Evolutionary conservation across 2,329 filamentous ascomycete species (phyloP).

Genomic region (Sarocladiaceae sp.): DNA sequence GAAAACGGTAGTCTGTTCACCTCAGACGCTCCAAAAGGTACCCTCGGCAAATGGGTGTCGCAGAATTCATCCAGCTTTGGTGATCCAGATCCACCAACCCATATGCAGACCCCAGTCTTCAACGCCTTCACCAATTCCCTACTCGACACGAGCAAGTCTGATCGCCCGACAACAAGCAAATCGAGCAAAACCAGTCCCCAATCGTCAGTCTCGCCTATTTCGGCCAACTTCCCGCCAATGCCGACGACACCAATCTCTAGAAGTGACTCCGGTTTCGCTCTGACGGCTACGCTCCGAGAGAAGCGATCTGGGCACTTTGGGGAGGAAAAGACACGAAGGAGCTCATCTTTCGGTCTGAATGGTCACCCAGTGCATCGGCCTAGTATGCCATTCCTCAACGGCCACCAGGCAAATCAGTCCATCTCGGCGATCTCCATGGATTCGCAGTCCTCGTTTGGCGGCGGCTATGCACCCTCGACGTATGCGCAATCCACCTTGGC

Average conservation of each 20-base stretch:
- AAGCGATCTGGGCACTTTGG: slow-evolving; percentile 88
- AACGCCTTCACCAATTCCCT: slow-evolving; percentile 83
- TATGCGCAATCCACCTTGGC: slow-evolving; percentile 83
- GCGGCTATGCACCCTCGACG: slow-evolving; percentile 71
- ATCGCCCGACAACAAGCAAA: slow-evolving; percentile 71
- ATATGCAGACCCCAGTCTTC: slow-evolving; percentile 63
- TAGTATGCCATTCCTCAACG: slow-evolving; percentile 66
- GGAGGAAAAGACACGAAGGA: slow-evolving; percentile 74
- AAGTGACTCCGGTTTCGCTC: slow-evolving; percentile 84
- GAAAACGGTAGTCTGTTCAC: slow-evolving; percentile 80
- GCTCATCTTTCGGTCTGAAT: slow-evolving; percentile 85
- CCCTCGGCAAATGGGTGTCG: slow-evolving; percentile 77
- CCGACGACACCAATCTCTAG: slow-evolving; percentile 75
- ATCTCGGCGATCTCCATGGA: slow-evolving; percentile 55
- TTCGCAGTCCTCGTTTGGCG: slow-evolving; percentile 64
- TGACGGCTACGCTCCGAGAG: slow-evolving; percentile 80
- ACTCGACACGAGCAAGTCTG: slow-evolving; percentile 57
- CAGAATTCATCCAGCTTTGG: slow-evolving; percentile 87
- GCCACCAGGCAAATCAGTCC: slow-evolving; percentile 53
- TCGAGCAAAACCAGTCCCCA: slow-evolving; percentile 57
- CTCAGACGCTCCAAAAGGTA: slow-evolving; percentile 60
- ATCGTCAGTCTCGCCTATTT: slow-evolving; percentile 67
- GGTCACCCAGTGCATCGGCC: slow-evolving; percentile 63
- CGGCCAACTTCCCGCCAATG: slow-evolving; percentile 68
- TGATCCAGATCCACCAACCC: slow-evolving; percentile 48